Evolutionary conservation across 495 filamentous ascomycete species (phyloP), one percentile per base, ranked within the genome.

Genomic region (Aspergillus kassunensis): DNA sequence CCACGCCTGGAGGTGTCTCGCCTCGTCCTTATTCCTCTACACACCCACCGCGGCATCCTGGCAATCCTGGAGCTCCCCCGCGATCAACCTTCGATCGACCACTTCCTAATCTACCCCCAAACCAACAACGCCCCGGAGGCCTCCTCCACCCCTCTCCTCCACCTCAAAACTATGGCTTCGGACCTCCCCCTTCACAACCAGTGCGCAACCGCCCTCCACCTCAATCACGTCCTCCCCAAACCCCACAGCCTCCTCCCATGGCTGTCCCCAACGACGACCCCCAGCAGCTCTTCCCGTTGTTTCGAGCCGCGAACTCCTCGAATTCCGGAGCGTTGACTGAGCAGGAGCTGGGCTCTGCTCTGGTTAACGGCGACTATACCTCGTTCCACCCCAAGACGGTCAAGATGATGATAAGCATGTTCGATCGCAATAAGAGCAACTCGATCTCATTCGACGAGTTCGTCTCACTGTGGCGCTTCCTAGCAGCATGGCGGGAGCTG

Each of bases 361-460:
- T 98, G 8, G 95, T 98, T 34, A 98, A 98, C 67, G 92, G 90
- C 36, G 93, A 98, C 74, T 97, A 85, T 78, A 87, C 89, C 5
- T 80, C 87, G 4, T 98, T 98, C 67, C 95, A 98, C 70, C 83
- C 86, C n/a, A 88, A 96, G 57, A 98, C 93, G 3, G 90, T 98
- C 51, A 86, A 86, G 54, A 95, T 96, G 90, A 97, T 98, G 93
- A 96, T 97, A 54, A 83, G 80, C 63, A 97, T 97, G 93, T 98
- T 98, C 71, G 93, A 97, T 72, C 66, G 72, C 6, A 87, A 96
- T 72, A 85, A 88, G 51, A 87, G 80, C 49, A 91, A 92, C 40
- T 88, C 83, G 6, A 96, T 98, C 63, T 88, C 83, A 42, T 98
- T 96, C 65, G 85, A 96, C 56, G 93, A 98, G 69, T 98, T 98